Conservation (phyloP, 495 filamentous ascomycete genomes). For the Xylaria castorea region DNA sequence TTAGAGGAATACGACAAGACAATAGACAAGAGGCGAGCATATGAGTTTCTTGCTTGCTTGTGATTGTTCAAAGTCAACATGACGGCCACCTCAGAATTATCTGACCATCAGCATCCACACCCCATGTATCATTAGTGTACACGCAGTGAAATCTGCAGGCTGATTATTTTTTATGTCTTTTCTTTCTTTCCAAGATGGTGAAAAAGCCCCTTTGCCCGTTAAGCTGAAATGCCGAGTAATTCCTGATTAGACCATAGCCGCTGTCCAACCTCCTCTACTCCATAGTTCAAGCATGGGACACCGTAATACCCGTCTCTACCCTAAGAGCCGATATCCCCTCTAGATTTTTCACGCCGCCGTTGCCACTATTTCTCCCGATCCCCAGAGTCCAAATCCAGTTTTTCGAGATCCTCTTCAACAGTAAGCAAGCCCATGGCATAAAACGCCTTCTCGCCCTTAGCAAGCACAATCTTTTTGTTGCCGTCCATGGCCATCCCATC, state of each 20-base stretch:
- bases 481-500: constrained; percentile 25
- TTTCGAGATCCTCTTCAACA: constrained; percentile 59
- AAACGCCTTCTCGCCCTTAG: constrained; percentile 56
- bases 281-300: not conserved
- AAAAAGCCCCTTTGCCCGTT: not conserved
- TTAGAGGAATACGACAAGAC: constrained; percentile 27
- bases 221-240: not conserved
- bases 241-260: constrained; percentile 10
- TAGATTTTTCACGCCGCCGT: constrained; percentile 8
- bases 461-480: constrained; percentile 50
- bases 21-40: constrained; percentile 20
- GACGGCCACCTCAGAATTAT: not conserved
- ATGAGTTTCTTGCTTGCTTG: constrained; percentile 11
- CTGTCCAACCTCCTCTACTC: not conserved
- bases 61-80: constrained; percentile 17
- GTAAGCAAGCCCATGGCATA: constrained; percentile 61
- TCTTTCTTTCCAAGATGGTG: constrained; percentile 1
- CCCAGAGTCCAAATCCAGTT: constrained; percentile 47
- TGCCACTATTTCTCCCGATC: constrained; percentile 28
- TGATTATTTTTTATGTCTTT: not conserved
- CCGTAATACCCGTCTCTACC: constrained; percentile 11
- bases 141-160: constrained; percentile 5
- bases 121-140: constrained; percentile 14
- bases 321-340: constrained; percentile 16
- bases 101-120: constrained; percentile 9